Conservation (phyloP, 2,329 filamentous ascomycete species). For the Aureobasidium vineae region DNA sequence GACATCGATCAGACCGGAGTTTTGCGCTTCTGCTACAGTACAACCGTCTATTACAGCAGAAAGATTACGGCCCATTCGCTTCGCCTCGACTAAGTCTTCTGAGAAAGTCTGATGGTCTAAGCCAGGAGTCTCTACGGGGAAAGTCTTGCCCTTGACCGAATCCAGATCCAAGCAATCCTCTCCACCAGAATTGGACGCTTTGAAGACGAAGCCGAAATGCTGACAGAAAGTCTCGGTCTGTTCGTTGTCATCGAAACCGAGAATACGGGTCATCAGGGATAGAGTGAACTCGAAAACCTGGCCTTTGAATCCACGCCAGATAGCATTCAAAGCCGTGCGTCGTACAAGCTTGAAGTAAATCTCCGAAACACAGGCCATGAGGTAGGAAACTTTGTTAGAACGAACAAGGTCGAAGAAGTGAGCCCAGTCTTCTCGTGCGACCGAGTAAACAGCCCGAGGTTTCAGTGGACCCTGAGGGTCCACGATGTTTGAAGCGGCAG, state of each 20-base stretch:
- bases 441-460: slow-evolving; percentile 49
- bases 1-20: slow-evolving; percentile 51
- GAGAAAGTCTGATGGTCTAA: slow-evolving; percentile 54
- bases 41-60: slow-evolving; percentile 58
- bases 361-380: slow-evolving; percentile 64
- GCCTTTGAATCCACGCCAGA: slow-evolving; percentile 51
- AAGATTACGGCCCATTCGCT: slow-evolving; percentile 56
- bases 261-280: slow-evolving; percentile 50
- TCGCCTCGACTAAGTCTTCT: slow-evolving; percentile 55
- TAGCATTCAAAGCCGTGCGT: slow-evolving; percentile 54
- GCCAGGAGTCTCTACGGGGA: slow-evolving; percentile 35
- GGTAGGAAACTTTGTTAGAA: slow-evolving; percentile 57
- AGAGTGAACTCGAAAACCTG: slow-evolving; percentile 58
- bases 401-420: slow-evolving; percentile 58
- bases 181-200: slow-evolving; percentile 37
- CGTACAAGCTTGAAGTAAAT: slow-evolving; percentile 61
- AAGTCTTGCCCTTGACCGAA: slow-evolving; percentile 43
- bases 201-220: slow-evolving; percentile 53
- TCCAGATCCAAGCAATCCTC: slow-evolving; percentile 53
- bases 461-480: slow-evolving; percentile 54
- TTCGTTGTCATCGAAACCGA: slow-evolving; percentile 57
- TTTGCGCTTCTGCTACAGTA: slow-evolving; percentile 52
- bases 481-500: slow-evolving; percentile 55
- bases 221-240: slow-evolving; percentile 56
- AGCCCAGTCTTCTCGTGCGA: slow-evolving; percentile 59